Evolutionary conservation across 257 asterid genomes (phyloP).

Genomic region (Przewalskia tangutica): DNA sequence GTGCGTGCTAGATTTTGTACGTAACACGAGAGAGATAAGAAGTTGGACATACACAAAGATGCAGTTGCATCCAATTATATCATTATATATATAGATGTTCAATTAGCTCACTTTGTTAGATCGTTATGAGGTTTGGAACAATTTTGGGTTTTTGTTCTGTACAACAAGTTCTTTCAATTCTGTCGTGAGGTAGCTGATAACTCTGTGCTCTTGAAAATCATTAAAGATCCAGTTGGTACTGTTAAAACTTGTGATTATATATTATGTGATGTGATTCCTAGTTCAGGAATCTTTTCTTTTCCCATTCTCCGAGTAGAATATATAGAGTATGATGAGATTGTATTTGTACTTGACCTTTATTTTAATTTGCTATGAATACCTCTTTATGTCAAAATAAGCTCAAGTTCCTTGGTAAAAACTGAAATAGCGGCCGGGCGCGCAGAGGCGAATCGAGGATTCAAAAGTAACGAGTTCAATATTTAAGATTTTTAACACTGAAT

Average conservation of each 20-base stretch:
- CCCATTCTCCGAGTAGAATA: neutral
- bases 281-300: neutral
- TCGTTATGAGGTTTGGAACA: neutral
- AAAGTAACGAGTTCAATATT: neutral
- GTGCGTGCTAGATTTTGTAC: conserved; percentile 29
- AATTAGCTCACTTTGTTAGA: conserved; percentile 5
- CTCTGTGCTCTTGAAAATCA: neutral
- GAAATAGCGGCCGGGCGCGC: neutral
- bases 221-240: neutral
- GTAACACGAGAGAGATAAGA: conserved; percentile 1
- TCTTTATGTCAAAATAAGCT: neutral
- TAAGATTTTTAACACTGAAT: neutral
- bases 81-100: neutral
- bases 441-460: neutral
- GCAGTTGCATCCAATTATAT: neutral
- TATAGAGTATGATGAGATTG: neutral
- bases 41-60: neutral
- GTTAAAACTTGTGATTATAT: neutral
- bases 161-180: neutral
- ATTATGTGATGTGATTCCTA: neutral
- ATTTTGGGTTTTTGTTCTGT: neutral
- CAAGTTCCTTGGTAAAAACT: neutral
- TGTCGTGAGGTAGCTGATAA: neutral
- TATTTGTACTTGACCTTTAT: neutral
- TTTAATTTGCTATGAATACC: neutral